Base-by-base conservation (phyloP, 2,329 filamentous ascomycete genomes). In the Botryotinia convoluta region DNA sequence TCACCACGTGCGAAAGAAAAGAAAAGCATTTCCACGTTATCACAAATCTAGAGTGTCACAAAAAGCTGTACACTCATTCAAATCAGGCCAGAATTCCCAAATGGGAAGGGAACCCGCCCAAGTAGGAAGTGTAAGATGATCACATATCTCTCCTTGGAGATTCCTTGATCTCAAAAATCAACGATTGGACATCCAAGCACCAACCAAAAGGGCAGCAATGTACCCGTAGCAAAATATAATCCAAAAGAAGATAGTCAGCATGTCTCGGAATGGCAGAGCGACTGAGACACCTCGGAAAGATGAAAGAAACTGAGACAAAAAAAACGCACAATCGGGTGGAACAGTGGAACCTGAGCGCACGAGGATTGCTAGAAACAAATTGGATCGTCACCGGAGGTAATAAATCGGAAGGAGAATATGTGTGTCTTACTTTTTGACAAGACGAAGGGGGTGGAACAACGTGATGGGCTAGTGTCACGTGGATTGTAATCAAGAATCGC, bases 351-450 rank as follows among this genome's bases (percentile, higher is more conserved):
- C 65, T 44, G 45, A 57, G 44, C 63, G 59, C 70, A 67, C 62
- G 70, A 72, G 70, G 42, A 67, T 72, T 72, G 60, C 54, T 44
- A 72, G 65, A 37, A 59, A 39, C 51, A 67, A 42, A 32, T 29
- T 57, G 54, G 71, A 60, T 48, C 39, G 39, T 39, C 51, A 48
- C 32, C 71, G 71, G 63, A 72, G 54, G 63, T 44, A 68, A 57
- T 57, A 69, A 37, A 72, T 69, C 71, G 62, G 71, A 72, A 72
- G 71, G 71, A 69, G 51, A 72, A 69, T 72, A 69, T 72, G 32
- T 51, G 39, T 69, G 71, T 72, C 71, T 69, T 51, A 39, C 71
- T 44, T 68, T 69, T 68, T 61, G 51, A 72, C 54, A 60, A 65
- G 48, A 57, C 8, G 18, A 60, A 45, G 35, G 20, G 32, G 29